Evolutionary conservation across 176 grass and related monocot genomes (phyloP).

Genomic region (Eleusine coracana): DNA sequence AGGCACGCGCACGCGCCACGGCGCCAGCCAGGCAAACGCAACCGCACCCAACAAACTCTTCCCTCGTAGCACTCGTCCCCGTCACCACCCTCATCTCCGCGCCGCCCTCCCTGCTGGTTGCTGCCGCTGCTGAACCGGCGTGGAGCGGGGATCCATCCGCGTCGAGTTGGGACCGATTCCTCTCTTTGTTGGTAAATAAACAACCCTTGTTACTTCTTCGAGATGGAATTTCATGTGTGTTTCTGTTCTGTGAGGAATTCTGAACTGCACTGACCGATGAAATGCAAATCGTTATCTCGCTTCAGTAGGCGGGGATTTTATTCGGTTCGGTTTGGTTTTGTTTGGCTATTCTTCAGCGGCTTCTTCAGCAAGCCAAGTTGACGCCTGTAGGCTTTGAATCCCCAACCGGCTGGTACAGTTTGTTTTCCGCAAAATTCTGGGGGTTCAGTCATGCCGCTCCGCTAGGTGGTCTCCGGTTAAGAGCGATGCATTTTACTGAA

Average conservation of each 20-base stretch:
- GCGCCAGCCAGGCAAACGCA: neutral
- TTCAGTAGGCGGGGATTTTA: neutral
- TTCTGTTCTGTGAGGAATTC: neutral
- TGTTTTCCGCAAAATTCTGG: neutral
- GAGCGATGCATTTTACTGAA: neutral
- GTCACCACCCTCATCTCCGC: neutral
- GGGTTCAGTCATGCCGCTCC: neutral
- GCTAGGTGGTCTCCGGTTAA: too few species aligned
- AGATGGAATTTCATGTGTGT: neutral
- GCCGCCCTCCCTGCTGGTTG: neutral
- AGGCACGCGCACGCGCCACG: neutral
- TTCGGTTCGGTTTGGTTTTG: neutral
- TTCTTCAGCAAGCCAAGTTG: neutral
- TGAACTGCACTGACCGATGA: neutral
- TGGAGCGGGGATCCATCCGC: neutral
- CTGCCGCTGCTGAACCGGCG: neutral
- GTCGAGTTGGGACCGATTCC: neutral
- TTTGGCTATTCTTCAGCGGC: neutral
- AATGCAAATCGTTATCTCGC: neutral
- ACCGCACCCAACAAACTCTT: constrained; percentile 4
- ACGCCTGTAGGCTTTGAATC: neutral
- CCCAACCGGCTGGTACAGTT: neutral
- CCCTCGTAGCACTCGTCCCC: neutral
- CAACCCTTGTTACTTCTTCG: neutral
- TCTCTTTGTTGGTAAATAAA: neutral